phyloP scores from a whole-genome alignment of 148 eudicot genomes.

The Hydrangea macrophylla region DNA sequence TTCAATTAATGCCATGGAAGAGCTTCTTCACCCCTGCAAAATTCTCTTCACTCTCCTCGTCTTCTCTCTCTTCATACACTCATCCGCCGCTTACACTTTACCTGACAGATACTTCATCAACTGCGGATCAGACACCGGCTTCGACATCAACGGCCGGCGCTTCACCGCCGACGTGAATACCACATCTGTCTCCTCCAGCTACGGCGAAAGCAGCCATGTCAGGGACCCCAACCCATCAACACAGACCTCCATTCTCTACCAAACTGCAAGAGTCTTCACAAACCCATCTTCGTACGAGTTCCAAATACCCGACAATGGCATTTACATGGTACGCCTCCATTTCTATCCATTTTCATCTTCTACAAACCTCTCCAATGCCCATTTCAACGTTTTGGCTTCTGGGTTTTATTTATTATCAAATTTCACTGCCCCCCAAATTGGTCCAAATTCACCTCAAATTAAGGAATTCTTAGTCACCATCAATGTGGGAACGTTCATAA shows the following conservation, averaged over 20 bases:
- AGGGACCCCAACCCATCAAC: slow-evolving; percentile 13
- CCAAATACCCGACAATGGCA: slow-evolving; percentile 23
- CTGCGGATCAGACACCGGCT: slow-evolving; percentile 43
- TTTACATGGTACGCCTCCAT: slow-evolving; percentile 47
- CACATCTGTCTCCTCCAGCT: slow-evolving; percentile 4
- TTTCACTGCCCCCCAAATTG: slow-evolving; percentile 16
- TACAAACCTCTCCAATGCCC: slow-evolving; percentile 17
- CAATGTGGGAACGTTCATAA: slow-evolving; percentile 12
- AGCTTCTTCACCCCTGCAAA: not conserved
- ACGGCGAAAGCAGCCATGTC: not conserved
- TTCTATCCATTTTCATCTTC: slow-evolving; percentile 33
- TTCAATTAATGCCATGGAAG: not conserved
- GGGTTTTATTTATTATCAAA: slow-evolving; percentile 26
- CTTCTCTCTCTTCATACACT: slow-evolving; percentile 6
- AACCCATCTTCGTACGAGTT: slow-evolving; percentile 25
- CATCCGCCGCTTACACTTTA: slow-evolving; percentile 2
- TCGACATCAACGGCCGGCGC: slow-evolving; percentile 15
- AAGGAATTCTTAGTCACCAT: slow-evolving; percentile 33
- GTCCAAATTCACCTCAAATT: not conserved
- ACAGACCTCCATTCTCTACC: slow-evolving; percentile 12
- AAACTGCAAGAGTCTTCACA: slow-evolving; percentile 36
- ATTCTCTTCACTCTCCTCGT: not conserved
- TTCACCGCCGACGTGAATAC: slow-evolving; percentile 28
- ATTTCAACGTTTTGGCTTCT: slow-evolving; percentile 35
- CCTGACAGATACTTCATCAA: slow-evolving; percentile 40